Base-by-base conservation (phyloP, 2,329 filamentous ascomycete species). In the Thelonectria blattea region DNA sequence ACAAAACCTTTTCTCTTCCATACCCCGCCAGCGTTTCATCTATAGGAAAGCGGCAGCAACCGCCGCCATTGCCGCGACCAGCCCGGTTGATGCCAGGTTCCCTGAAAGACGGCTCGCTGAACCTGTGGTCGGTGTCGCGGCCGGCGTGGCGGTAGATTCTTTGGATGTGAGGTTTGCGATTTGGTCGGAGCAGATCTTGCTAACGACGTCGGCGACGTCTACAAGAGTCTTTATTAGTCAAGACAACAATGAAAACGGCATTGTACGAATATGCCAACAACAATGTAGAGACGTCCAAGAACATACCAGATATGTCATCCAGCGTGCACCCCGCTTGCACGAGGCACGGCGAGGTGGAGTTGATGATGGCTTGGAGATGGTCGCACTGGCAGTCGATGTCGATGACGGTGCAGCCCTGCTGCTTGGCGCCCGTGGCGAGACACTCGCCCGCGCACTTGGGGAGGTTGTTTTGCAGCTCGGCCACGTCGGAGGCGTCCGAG, bases 321-420 rank as follows among this genome's bases (percentile, higher is more conserved):
- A 73, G 55, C 41, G 59, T 64, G 65, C 78, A 80, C 20, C 72
- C 69, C 11, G 69, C 71, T 3, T 68, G 62, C 5, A 74, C 70
- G 24, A 80, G 67, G 61, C 79, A 81, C 24, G 72, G 70, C 41
- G 74, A 65, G 30, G 76, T 72, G 8, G 68, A 65, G 27, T 69
- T 56, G 9, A 73, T 75, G 54, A 81, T 73, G 42, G 68, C 66
- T 37, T 73, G 66, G 17, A 75, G 59, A 41, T 78, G 74, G 50
- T 48, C 46, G 69, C 79, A 81, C 58, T 75, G 74, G 71, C 79
- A 81, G 14, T 54, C 63, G 45, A 73, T 65, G 65, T 81, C 76
- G 55, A 61, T 60, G 51, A 71, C 22, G 2, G 47, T 57, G 71
- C 79, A 81, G 59, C 73, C 72, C 39, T 76, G 68, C 45, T 66